Percentiles rank a stretch among this genome's conserved stretches.
Evolutionary conservation across 768 basidiomycete genomes (phyloP).

Genomic region (Hemileccinum impolitum): DNA sequence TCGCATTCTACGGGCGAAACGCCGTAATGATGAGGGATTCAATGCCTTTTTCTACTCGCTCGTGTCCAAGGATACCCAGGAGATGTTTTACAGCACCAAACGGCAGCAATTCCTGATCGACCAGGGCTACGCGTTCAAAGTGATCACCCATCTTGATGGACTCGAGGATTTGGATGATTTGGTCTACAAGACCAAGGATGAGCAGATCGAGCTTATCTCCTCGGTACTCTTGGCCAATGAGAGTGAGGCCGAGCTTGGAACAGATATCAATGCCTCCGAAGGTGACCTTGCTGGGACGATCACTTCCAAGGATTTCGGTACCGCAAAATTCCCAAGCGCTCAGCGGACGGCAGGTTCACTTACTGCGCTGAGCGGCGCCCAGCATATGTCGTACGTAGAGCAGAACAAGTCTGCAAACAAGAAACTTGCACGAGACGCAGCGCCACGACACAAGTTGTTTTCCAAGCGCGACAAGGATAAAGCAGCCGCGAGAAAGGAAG

Average conservation of each 20-base stretch:
- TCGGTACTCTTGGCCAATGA: slow-evolving; percentile 90
- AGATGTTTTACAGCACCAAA: slow-evolving; percentile 99
- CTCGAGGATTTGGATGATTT: slow-evolving; percentile 81
- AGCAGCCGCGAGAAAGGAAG: slow-evolving; percentile 49
- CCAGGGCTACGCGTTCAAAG: slow-evolving; percentile 99
- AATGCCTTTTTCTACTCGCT: slow-evolving; percentile 99
- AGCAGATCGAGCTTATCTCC: slow-evolving; percentile 95
- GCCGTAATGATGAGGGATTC: slow-evolving; percentile 98
- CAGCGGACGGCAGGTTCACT: slow-evolving; percentile 82
- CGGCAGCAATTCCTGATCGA: slow-evolving; percentile 98
- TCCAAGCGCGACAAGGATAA: slow-evolving; percentile 79
- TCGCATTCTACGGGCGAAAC: slow-evolving; percentile 94
- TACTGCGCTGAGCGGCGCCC: slow-evolving; percentile 80
- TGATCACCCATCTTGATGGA: slow-evolving; percentile 96
- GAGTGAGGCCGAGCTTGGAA: slow-evolving; percentile 82
- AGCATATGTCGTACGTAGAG: slow-evolving; percentile 91
- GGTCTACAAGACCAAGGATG: slow-evolving; percentile 86
- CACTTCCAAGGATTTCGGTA: slow-evolving; percentile 83
- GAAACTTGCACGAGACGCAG: slow-evolving; percentile 53
- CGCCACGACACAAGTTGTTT: slow-evolving; percentile 74
- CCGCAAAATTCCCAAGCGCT: slow-evolving; percentile 56
- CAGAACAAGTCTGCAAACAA: slow-evolving; percentile 91
- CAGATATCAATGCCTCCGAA: slow-evolving; percentile 78
- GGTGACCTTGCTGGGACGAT: slow-evolving; percentile 84
- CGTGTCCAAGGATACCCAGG: slow-evolving; percentile 97